Evolutionary conservation across 2,329 filamentous ascomycete species (phyloP), one percentile per base, ranked within the genome.

Genomic region (Ambrosiella cleistominuta): DNA sequence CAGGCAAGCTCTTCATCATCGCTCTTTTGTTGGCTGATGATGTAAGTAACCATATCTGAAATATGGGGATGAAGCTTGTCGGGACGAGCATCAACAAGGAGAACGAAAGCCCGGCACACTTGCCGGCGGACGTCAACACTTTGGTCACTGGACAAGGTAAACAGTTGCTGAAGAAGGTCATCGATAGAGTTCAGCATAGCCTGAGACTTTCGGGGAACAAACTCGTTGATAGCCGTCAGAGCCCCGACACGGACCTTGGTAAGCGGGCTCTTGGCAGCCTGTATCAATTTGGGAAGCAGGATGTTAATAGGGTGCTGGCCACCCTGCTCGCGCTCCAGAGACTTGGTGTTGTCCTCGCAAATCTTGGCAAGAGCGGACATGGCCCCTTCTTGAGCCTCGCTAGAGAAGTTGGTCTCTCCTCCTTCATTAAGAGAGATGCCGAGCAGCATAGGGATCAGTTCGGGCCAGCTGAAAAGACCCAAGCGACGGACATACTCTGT

Each of bases 331-430:
- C 84, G 83, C 70, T 95, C 88, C 57, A 98, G 75, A 60, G 88
- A 77, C 67, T 86, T 88, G 66, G 81, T 83, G 72, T 95, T 96
- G 71, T 98, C 93, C 71, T 98, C 93, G 71, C 93, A 98, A 62
- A 98, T 90, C 75, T 97, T 97, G 68, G 85, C 75, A 70, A 98
- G 76, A 53, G 93, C 90, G 54, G 86, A 82, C 86, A 97, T 95
- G 64, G 88, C 90, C 61, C 90, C 90, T 69, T 98, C 91, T 67
- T 96, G 89, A 11, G 85, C 83, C 66, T 87, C 79, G 49, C 78
- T 72, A 6, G 87, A 74, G 19, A 82, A 74, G 62, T 84, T 81
- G 5, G 52, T 56, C 19, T 47, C 49, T 45, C 86, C 84, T 51
- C 74, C 75, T 58, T 81, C 72, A 69, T 95, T 94, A 63, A 80